Evolutionary conservation across 768 basidiomycete genomes (phyloP).

Genomic region (Boletus eberwhitei): DNA sequence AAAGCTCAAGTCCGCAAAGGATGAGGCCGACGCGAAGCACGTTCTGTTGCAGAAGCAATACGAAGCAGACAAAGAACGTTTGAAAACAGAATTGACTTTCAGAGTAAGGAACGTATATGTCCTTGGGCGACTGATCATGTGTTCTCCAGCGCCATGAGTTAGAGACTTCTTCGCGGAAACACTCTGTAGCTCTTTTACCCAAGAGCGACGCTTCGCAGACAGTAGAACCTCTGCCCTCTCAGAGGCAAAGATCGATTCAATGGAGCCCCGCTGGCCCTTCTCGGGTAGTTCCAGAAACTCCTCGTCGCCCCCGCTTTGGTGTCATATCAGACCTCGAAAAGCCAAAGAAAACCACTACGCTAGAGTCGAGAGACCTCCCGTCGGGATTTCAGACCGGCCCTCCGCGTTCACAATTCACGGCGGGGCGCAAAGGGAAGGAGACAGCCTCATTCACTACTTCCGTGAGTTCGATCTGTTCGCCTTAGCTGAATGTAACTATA

Average conservation of each 20-base stretch:
- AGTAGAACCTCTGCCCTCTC: constrained; percentile 38
- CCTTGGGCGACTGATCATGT: constrained; percentile 10
- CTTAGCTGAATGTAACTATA: neutral
- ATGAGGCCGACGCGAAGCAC: constrained; percentile 57
- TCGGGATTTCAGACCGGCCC: constrained; percentile 25
- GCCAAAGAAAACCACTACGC: constrained; percentile 11
- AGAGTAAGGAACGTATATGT: constrained; percentile 44
- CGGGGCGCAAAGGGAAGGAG: constrained; percentile 20
- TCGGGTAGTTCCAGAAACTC: constrained; percentile 34
- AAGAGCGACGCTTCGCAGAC: constrained; percentile 43
- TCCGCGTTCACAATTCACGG: constrained; percentile 17
- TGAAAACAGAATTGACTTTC: constrained; percentile 67
- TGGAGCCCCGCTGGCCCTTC: constrained; percentile 27
- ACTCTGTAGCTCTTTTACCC: constrained; percentile 43
- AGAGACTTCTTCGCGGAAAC: constrained; percentile 53
- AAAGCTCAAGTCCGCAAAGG: constrained; percentile 56
- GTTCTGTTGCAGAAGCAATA: constrained; percentile 55
- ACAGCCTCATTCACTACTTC: neutral
- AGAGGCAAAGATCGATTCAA: constrained; percentile 37
- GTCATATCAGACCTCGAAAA: constrained; percentile 24
- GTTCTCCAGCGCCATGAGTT: constrained; percentile 61
- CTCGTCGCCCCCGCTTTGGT: constrained; percentile 36
- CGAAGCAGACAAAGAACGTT: constrained; percentile 65
- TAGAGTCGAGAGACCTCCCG: constrained; percentile 22
- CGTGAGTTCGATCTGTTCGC: neutral